These are phyloP conservation scores for Backusella circina DNA, from an alignment of 192 early-diverging fungal genomes.

Conservation along the genomic window DNA sequence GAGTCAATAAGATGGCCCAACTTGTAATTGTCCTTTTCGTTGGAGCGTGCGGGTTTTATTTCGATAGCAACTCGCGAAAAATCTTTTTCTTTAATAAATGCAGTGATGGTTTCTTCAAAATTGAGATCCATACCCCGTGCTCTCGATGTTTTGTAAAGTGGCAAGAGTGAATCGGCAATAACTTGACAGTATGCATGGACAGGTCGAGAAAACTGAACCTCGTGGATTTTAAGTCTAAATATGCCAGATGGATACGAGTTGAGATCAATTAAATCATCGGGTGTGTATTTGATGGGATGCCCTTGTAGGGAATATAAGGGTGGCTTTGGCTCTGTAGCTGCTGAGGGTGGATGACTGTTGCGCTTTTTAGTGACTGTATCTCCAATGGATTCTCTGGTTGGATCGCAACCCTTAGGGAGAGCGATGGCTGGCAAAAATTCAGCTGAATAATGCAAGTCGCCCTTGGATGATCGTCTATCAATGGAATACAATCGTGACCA, in stretches of 20 bases:
- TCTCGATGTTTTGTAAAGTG: constrained; percentile 42
- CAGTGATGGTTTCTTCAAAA: constrained; percentile 30
- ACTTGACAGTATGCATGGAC: constrained; percentile 42
- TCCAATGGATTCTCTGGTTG: not conserved
- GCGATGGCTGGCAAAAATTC: constrained; percentile 33
- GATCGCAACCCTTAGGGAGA: constrained; percentile 7
- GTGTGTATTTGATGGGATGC: constrained; percentile 11
- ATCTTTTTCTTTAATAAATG: constrained; percentile 39
- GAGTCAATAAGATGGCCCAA: constrained; percentile 19
- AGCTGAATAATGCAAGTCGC: constrained; percentile 35
- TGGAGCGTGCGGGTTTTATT: constrained; percentile 1
- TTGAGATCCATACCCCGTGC: constrained; percentile 20
- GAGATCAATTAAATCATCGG: constrained; percentile 28
- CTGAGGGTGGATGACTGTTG: not conserved
- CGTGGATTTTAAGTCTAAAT: constrained; percentile 46
- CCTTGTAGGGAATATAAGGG: constrained; percentile 29
- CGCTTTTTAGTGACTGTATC: constrained; percentile 18
- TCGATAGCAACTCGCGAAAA: constrained; percentile 30
- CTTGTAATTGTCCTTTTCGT: constrained; percentile 17
- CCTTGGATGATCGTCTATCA: constrained; percentile 28
- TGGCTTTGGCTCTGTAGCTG: not conserved
- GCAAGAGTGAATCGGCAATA: constrained; percentile 33
- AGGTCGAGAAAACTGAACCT: constrained; percentile 18
- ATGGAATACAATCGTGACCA: constrained; percentile 31
- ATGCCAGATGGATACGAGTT: constrained; percentile 45